Conservation (phyloP, 257 asterid species). For the Nicotiana obtusifolia region DNA sequence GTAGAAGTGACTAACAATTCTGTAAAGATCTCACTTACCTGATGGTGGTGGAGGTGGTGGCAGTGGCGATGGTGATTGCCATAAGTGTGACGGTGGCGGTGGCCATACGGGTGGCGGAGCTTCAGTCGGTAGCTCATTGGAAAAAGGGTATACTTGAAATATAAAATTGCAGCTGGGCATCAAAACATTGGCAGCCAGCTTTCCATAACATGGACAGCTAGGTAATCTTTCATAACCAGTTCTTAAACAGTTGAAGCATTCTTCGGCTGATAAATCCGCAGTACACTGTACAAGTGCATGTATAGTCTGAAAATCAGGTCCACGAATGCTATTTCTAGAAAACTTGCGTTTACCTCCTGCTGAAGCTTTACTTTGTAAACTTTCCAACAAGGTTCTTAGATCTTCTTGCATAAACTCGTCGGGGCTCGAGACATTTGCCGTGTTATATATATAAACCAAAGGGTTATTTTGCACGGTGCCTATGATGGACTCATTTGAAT, state of each 20-base stretch:
- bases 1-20: background rate
- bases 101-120: background rate
- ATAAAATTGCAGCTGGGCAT: background rate
- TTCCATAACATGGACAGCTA: background rate
- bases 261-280: background rate
- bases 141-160: background rate
- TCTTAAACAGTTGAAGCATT: background rate
- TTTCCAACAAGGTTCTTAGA: background rate
- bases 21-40: background rate
- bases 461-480: background rate
- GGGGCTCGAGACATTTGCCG: background rate
- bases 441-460: background rate
- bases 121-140: background rate
- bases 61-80: no score
- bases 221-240: background rate
- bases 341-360: background rate
- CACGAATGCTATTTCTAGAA: background rate
- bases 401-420: background rate
- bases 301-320: background rate
- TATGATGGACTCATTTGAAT: slow-evolving; percentile 15
- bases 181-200: background rate
- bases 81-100: background rate
- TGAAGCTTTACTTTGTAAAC: background rate
- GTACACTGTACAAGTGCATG: background rate
- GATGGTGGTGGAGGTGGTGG: background rate